Base-by-base conservation (phyloP, 352 stramenopile species). In the Phytopythium delawarense region DNA sequence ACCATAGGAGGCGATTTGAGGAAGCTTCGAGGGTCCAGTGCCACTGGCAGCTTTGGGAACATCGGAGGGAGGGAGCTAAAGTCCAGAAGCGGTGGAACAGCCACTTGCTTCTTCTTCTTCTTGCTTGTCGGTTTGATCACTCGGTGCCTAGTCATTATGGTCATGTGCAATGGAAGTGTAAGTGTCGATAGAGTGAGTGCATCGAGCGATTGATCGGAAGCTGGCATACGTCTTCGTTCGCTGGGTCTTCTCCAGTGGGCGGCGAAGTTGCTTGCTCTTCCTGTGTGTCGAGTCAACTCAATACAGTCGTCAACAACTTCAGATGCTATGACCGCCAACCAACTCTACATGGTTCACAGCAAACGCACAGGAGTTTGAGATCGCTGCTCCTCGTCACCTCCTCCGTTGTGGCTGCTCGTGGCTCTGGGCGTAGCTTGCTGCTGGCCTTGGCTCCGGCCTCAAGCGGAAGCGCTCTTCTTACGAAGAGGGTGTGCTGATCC, bases 231-330 rank as follows among this genome's bases (percentile, higher is more conserved):
- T 28, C 18, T 42, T 49, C 8, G 25, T 44, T 34, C 40, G 37
- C 20, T n/a, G 39, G 11, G 8, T 2, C 23, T 23, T 34, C 4
- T 61, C 55, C 42, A 44, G 23, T 6, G 55, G n/a, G 0, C 39
- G 55, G 7, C 40, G 55, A 16, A 39, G 55, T 2, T 61, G 55
- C 55, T 61, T 61, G 55, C 39, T 61, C 28, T 61, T 61, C 20
- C 55, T 61, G 23, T 20, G 11, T 25, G 40, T 6, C 16, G n/a
- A 55, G 9, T n/a, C n/a, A 39, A 52, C 0, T 8, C 8, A 35
- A 4, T 9, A 7, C 23, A 54, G 25, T 54, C 1, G 44, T 50
- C n/a, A 50, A 20, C 28, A 6, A 6, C 20, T 7, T 21, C 7
- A 13, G 12, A 6, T 12, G 18, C 18, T 23, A 40, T 6, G 18